Percentiles rank a stretch among this genome's conserved stretches.
These are phyloP conservation scores for Sclerotinia subarctica DNA, from an alignment of 2,329 filamentous ascomycete genomes.

Conservation along the genomic window DNA sequence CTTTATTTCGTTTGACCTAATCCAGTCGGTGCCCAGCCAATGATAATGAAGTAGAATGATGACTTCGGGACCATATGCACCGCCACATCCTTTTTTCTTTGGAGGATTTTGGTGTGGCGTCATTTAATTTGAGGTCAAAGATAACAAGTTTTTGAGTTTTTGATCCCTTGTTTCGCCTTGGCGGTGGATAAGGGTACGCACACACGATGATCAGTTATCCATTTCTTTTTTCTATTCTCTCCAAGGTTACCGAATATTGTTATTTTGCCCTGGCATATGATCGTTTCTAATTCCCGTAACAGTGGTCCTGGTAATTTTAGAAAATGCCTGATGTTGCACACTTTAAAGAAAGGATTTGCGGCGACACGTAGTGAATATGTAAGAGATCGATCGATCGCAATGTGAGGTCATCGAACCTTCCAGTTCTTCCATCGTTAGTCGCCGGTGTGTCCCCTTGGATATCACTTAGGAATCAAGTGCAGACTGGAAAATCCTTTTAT, in stretches of 20 bases:
- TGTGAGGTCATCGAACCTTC: not conserved
- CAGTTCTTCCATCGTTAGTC: not conserved
- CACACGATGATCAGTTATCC: constrained; percentile 5
- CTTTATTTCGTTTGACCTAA: not conserved
- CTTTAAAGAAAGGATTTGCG: constrained; percentile 8
- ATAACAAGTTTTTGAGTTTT: constrained; percentile 3
- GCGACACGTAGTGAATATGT: not conserved
- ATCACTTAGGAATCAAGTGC: not conserved
- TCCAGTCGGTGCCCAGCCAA: not conserved
- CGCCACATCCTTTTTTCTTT: not conserved
- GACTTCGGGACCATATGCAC: not conserved
- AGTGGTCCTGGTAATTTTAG: constrained; percentile 1
- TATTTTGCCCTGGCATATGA: not conserved
- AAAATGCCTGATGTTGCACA: not conserved
- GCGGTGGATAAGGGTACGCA: not conserved
- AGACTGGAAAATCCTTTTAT: not conserved
- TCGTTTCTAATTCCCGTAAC: not conserved
- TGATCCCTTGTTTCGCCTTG: not conserved
- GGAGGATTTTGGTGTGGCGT: not conserved
- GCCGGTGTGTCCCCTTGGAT: not conserved
- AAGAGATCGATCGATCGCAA: constrained; percentile 7
- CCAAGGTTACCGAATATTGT: not conserved
- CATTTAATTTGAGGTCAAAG: not conserved
- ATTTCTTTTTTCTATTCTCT: not conserved
- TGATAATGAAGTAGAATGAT: not conserved